Conservation (phyloP, 257 asterid genomes). For the Oldenlandia corymbosa region DNA sequence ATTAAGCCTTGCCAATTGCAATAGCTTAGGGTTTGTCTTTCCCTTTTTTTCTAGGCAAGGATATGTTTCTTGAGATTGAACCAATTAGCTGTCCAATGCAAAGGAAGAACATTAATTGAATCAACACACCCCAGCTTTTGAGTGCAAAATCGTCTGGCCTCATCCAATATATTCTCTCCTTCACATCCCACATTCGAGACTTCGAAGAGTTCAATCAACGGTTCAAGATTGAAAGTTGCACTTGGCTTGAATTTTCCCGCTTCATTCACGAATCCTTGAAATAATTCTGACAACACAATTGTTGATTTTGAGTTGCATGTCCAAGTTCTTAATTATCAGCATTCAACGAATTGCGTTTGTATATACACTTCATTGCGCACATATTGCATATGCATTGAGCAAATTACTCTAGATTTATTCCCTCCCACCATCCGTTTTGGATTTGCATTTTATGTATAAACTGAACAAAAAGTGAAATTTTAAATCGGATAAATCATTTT, state of each 20-base stretch:
- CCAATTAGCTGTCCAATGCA: slow-evolving; percentile 50
- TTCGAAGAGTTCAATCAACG: slow-evolving; percentile 39
- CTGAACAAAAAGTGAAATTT: too few species aligned
- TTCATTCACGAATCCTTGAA: slow-evolving; percentile 21
- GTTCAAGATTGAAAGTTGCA: slow-evolving; percentile 12
- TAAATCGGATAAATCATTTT: too few species aligned
- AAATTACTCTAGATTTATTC: too few species aligned
- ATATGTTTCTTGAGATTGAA: slow-evolving; percentile 38
- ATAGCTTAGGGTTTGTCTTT: slow-evolving; percentile 15
- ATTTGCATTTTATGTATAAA: too few species aligned
- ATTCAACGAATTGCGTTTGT: too few species aligned
- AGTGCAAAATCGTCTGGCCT: slow-evolving; percentile 17
- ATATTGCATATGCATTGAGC: too few species aligned
- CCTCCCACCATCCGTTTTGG: too few species aligned
- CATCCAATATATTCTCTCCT: slow-evolving; percentile 26
- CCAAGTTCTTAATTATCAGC: too few species aligned
- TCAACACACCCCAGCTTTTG: neutral
- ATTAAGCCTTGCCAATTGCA: slow-evolving; percentile 50
- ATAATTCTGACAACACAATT: slow-evolving; percentile 23
- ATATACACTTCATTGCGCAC: too few species aligned
- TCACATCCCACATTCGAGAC: slow-evolving; percentile 43
- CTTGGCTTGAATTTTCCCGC: slow-evolving; percentile 15
- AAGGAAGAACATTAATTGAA: slow-evolving; percentile 18
- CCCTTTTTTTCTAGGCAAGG: slow-evolving; percentile 7
- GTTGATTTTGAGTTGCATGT: too few species aligned